phyloP scores from a whole-genome alignment of 73 alveolate species.

The Breviolum minutum region DNA sequence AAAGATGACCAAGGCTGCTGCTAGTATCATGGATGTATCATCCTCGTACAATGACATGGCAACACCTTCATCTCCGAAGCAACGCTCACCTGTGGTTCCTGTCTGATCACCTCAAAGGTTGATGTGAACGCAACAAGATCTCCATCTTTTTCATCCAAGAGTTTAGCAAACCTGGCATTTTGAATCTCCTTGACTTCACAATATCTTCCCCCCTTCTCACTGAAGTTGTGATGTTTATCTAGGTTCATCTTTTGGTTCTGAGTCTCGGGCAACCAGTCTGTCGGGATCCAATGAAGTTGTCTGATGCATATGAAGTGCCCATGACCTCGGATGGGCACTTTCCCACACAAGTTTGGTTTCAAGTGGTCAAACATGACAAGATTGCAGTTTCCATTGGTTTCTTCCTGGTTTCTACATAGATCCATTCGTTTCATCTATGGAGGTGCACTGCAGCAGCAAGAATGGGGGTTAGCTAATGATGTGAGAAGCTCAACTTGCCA shows the following conservation, averaged over 20 bases:
- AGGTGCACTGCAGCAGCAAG: background rate
- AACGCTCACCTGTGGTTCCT: conserved; percentile 44
- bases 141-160: background rate
- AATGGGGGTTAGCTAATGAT: background rate
- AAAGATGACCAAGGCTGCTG: too few relatives aligned
- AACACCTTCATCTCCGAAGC: conserved; percentile 89
- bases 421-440: background rate
- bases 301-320: background rate
- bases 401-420: background rate
- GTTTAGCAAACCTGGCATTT: background rate
- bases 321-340: background rate
- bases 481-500: background rate
- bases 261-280: background rate
- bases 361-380: background rate
- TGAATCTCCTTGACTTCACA: background rate
- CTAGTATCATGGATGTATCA: conserved; percentile 41
- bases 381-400: background rate
- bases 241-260: background rate
- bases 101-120: conserved; percentile 17
- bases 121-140: background rate
- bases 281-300: conserved; percentile 43
- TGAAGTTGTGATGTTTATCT: too few relatives aligned
- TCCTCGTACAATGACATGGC: conserved; percentile 82
- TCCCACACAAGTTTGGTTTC: too few relatives aligned
- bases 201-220: background rate